phyloP scores from a whole-genome alignment of 1,284 basidiomycete genomes.

The Ceratobasidium sp. region DNA sequence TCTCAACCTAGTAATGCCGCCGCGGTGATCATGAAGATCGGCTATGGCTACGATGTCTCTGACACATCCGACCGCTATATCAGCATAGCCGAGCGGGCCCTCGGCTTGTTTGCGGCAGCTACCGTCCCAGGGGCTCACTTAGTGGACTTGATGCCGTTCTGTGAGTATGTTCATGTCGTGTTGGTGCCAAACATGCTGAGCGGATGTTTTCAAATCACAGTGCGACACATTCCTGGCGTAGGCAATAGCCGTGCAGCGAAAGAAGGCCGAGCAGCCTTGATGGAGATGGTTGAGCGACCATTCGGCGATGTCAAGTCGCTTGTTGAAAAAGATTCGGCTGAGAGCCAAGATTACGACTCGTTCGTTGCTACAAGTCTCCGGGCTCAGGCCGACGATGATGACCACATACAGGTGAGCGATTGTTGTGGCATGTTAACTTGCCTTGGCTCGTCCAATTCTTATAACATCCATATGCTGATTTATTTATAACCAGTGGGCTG shows the following conservation, averaged over 20 bases:
- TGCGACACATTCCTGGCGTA: conserved; percentile 18
- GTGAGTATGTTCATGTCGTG: background rate
- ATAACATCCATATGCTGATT: background rate
- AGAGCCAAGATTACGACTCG: conserved; percentile 10
- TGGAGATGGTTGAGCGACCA: conserved; percentile 45
- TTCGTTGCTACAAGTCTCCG: conserved; percentile 33
- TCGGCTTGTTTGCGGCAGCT: conserved; percentile 35
- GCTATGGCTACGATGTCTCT: conserved; percentile 40
- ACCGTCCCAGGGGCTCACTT: conserved; percentile 40
- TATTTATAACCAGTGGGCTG: conserved; percentile 33
- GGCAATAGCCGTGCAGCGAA: conserved; percentile 11
- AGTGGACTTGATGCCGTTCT: conserved; percentile 26
- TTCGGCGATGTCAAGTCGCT: conserved; percentile 33
- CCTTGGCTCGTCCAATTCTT: background rate
- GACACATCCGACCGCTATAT: conserved; percentile 40
- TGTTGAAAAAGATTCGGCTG: background rate
- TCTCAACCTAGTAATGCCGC: conserved; percentile 23
- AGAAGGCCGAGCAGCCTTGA: conserved; percentile 25
- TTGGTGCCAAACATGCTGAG: background rate
- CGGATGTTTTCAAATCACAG: background rate
- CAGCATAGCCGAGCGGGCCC: conserved; percentile 40
- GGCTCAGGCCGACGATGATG: conserved; percentile 21
- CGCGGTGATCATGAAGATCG: conserved; percentile 43
- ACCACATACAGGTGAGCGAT: conserved; percentile 39
- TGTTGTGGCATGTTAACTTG: background rate